Evolutionary conservation across 306 rosid species (phyloP), one percentile per base, ranked within the genome.

Genomic region (Cucumis hystrix): DNA sequence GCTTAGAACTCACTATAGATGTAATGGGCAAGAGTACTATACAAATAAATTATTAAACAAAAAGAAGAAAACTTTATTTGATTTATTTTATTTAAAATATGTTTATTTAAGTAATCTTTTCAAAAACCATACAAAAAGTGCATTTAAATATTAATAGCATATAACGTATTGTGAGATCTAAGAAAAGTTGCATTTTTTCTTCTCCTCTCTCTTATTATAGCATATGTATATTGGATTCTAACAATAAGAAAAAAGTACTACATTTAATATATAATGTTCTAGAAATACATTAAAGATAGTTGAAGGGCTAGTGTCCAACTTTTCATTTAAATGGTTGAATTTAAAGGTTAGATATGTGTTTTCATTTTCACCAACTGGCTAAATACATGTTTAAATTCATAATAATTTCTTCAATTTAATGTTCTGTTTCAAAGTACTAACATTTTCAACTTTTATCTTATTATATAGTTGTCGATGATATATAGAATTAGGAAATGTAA

Each of bases 1-100:
- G 78, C 78, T 74, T 74, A 74, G 52, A 74, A 55, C 78, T 74
- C 78, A 74, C 78, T 74, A 74, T 54, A 55, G 66, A 43, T 21
- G 59, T 23, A 74, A 56, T 56, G 78, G 6, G 65, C 18, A 57
- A 74, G 78, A 45, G 56, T 70, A 45, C 58, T 45, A 47, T 6
- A 70, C 13, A 47, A 70, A 70, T 11, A 70, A 70, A 47, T 13
- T 23, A 18, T 14, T 21, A 69, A 65, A 45, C 6, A 47, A 47
- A 70, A 65, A 63, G 16, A 41, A n/a, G 11, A 67, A 6, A 67
- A 41, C 30, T 67, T 67, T 66, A 66, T 66, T 40, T 43, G 3
- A 14, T 51, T 68, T 43, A 7, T 30, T 7, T 16, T 65, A 16
- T 65, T 35, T 35, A 37, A 37, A 37, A 65, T 65, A 65, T 12